A percentile compares a stretch with the other conserved stretches of the same genome.
phyloP scores from a whole-genome alignment of 495 filamentous ascomycete species.

The Talaromyces stipitatus region DNA sequence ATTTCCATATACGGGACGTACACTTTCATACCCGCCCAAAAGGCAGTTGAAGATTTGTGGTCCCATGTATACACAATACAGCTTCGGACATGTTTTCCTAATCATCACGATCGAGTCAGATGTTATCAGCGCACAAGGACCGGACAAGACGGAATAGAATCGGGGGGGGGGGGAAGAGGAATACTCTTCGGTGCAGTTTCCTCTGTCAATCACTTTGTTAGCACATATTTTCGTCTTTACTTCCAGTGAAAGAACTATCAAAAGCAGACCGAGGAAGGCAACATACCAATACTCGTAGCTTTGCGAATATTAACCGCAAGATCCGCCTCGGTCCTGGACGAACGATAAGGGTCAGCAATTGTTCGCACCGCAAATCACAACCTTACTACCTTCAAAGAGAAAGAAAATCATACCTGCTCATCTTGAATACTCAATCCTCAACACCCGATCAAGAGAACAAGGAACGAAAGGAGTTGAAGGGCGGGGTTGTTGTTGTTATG shows the following conservation, averaged over 20 bases:
- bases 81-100: constrained; percentile 92
- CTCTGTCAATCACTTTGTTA: constrained; percentile 38
- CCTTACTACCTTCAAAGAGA: background rate
- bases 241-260: too few species aligned
- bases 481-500: background rate
- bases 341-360: constrained; percentile 1
- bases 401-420: constrained; percentile 32
- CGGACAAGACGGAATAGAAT: background rate
- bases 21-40: constrained; percentile 99
- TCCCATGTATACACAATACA: constrained; percentile 99
- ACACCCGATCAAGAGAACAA: background rate
- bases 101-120: background rate
- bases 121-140: background rate
- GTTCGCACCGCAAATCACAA: background rate
- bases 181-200: constrained; percentile 92
- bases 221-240: background rate
- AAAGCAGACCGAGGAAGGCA: constrained; percentile 6
- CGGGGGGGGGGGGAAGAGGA: background rate
- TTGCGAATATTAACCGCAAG: constrained; percentile 94
- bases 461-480: background rate
- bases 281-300: constrained; percentile 76
- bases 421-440: constrained; percentile 14
- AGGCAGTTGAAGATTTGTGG: constrained; percentile 91
- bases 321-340: constrained; percentile 76
- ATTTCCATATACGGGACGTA: constrained; percentile 44